Evolutionary conservation across 1,284 basidiomycete genomes (phyloP), one percentile per base, ranked within the genome.

Genomic region (Thecaphora thlaspeos): DNA sequence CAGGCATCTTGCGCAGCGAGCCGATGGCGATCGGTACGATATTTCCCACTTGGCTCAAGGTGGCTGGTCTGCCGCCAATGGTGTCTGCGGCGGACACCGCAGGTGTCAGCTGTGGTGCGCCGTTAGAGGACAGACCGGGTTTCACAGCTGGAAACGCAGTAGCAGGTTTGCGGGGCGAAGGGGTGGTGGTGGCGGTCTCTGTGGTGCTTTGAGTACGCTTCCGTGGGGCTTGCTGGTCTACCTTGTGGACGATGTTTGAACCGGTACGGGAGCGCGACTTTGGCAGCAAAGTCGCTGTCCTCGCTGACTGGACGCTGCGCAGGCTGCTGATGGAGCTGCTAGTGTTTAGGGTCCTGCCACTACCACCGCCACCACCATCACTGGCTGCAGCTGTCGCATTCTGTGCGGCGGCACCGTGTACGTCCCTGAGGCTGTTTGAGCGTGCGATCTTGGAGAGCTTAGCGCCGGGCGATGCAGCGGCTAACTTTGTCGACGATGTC

Each of bases 391-490:
- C 32, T 34, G 32, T 15, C 4, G 32, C 48, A 17, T 61, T 53
- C 15, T 55, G 53, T 44, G 55, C 59, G 7, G 48, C 51, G 1
- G 45, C 45, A 14, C 30, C 41, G 43, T 44, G 43, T 3, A 44
- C 43, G 28, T 44, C 43, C 8, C 22, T 30, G 18, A 26, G 26
- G 26, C 15, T 34, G 3, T 59, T 50, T 26, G 52, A 49, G 22
- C 61, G 24, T 4, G 53, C 53, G 26, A 64, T 43, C 48, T 64
- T 64, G n/a, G 28, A 37, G 9, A 55, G 49, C 12, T 59, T 64
- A 18, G 36, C 34, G 4, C 37, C 21, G 26, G 53, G 46, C 4
- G 61, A 49, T 28, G 55, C 55, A 21, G 61, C 41, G 1, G 34
- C 2, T 1, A 45, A 14, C 34, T 53, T 55, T n/a, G 40, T 17